A percentile compares a stretch with the other conserved stretches of the same genome.
These are phyloP conservation scores for Penicillium angulare DNA, from an alignment of 495 filamentous ascomycete genomes.

Conservation along the genomic window DNA sequence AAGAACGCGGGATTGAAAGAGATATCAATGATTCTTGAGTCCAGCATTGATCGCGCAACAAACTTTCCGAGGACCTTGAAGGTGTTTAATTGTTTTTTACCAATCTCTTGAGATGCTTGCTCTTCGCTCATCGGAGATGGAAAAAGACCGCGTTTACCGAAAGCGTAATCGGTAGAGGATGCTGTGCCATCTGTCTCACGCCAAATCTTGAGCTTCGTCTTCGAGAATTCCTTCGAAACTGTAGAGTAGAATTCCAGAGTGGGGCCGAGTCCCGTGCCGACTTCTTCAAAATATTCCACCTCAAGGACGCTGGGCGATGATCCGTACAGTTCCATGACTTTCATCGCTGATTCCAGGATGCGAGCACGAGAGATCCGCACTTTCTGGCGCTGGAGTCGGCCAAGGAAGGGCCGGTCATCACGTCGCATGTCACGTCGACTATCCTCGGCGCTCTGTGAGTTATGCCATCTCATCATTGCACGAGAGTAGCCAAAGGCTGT, in stretches of 20 bases:
- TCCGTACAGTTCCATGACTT: slow-evolving; percentile 99
- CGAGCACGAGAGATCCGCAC: slow-evolving; percentile 90
- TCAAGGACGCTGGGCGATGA: slow-evolving; percentile 92
- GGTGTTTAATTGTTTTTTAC: slow-evolving; percentile 76
- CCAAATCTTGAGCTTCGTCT: slow-evolving; percentile 96
- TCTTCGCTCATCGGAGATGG: slow-evolving; percentile 87
- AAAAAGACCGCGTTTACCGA: slow-evolving; percentile 82
- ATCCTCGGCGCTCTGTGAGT: slow-evolving; percentile 77
- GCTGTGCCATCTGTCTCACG: slow-evolving; percentile 76
- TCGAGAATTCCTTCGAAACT: slow-evolving; percentile 95
- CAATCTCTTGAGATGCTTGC: slow-evolving; percentile 69
- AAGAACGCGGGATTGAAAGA: slow-evolving; percentile 98
- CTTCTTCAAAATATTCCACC: slow-evolving; percentile 98
- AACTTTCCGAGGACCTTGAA: slow-evolving; percentile 98
- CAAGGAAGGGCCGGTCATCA: slow-evolving; percentile 90
- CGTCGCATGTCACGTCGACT: slow-evolving; percentile 75
- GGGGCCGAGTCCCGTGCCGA: slow-evolving; percentile 92
- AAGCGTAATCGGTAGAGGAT: slow-evolving; percentile 77
- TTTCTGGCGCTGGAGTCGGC: slow-evolving; percentile 91
- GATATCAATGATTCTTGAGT: slow-evolving; percentile 96
- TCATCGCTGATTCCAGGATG: slow-evolving; percentile 93
- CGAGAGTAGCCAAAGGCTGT: slow-evolving; percentile 98
- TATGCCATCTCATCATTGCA: slow-evolving; percentile 98
- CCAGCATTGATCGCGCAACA: slow-evolving; percentile 96
- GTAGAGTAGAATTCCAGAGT: slow-evolving; percentile 99